Base-by-base conservation (phyloP, 202 grass and related monocot genomes). In the Bolboschoenoplectus hybrid region DNA sequence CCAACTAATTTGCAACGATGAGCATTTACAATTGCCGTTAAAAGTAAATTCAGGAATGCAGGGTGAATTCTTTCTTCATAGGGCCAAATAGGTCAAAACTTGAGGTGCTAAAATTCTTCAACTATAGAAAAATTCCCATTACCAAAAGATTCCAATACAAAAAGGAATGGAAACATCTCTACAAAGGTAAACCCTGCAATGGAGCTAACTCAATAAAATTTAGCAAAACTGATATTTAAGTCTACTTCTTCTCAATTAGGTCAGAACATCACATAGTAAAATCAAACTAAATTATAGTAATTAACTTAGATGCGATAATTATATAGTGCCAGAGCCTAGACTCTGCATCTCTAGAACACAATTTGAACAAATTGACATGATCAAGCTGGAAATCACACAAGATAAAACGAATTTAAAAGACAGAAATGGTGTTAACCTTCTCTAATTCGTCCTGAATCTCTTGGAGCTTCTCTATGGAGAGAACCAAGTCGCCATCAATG, bases 391-490 rank as follows among this genome's bases (percentile, higher is more conserved):
- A 73, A 73, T 63, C 7, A 63, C 13, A 36, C 9, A 36, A 65
- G 32, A 65, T 65, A 1, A 73, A 49, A 20, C 16, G 45, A 4
- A 1, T 50, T 4, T 49, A 19, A 74, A 36, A 36, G 49, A 12
- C 9, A 51, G 47, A 64, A 49, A 13, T 13, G 39, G 14, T 6
- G 47, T 34, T 49, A 82, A 92, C 94, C 91, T 86, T 91, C 83
- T 97, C 91, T 74, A 97, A 80, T 87, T 97, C 88, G 47, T 94
- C 94, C 82, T 93, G 94, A 69, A 93, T 81, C 85, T 91, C 88
- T 71, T 97, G 90, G n/a, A 97, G 90, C 88, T 90, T 92, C 88
- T 88, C 91, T 45, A 94, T 91, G 58, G 94, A 91, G 13, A 64
- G 36, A 0, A 92, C 55, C 26, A 97, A 82, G 6, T 79, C 88